Evolutionary conservation across 495 filamentous ascomycete species (phyloP).

Genomic region (Xylaria intraflava): DNA sequence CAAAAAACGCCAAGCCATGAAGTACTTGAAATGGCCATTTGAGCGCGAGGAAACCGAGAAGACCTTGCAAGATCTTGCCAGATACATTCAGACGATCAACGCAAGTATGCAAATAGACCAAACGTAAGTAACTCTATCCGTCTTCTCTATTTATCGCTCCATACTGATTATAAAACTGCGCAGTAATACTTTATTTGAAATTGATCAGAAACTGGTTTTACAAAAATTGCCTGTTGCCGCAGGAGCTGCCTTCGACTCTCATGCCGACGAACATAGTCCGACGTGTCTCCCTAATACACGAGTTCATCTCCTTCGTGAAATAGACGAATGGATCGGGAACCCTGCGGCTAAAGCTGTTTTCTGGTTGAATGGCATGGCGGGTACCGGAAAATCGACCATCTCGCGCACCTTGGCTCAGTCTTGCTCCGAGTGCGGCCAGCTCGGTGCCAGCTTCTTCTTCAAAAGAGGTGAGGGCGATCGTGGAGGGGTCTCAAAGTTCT

Average conservation of each 20-base stretch:
- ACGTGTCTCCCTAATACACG: conserved; percentile 24
- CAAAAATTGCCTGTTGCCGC: conserved; percentile 8
- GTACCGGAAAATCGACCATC: conserved; percentile 36
- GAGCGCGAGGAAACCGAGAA: background rate
- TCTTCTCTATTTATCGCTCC: background rate
- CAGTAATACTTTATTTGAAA: background rate
- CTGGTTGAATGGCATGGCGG: conserved; percentile 41
- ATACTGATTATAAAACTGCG: background rate
- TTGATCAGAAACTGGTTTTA: background rate
- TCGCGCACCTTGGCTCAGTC: background rate
- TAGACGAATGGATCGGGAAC: background rate
- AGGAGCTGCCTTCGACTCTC: background rate
- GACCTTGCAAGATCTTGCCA: background rate
- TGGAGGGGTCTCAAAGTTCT: conserved; percentile 33
- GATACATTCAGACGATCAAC: background rate
- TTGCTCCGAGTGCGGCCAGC: conserved; percentile 11
- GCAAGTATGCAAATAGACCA: background rate
- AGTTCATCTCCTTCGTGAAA: conserved; percentile 20
- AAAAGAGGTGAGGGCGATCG: conserved; percentile 33
- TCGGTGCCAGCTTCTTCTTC: conserved; percentile 44
- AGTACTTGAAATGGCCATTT: background rate
- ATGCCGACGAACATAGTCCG: background rate
- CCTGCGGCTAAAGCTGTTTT: conserved; percentile 27
- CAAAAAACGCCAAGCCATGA: background rate
- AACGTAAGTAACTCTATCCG: background rate